A percentile compares a stretch with the other conserved stretches of the same genome.
phyloP scores from a whole-genome alignment of 2,329 filamentous ascomycete species.

The Claviceps humidiphila region DNA sequence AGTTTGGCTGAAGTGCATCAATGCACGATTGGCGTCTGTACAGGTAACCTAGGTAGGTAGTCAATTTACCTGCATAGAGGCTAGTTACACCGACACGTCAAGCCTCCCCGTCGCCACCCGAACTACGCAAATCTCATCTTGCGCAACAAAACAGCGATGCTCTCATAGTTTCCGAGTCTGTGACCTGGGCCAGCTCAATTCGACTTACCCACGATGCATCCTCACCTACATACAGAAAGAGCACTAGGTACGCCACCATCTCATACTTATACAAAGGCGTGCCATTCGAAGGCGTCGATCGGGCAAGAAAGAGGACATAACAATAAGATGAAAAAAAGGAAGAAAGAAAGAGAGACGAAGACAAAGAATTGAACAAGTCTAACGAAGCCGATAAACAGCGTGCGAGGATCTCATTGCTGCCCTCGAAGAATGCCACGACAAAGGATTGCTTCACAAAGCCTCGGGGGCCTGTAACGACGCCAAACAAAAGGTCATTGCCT shows the following conservation, averaged over 20 bases:
- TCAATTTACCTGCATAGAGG: no score
- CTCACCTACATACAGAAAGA: constrained; percentile 86
- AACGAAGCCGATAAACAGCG: constrained; percentile 39
- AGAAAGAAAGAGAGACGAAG: neutral
- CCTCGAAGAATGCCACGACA: constrained; percentile 89
- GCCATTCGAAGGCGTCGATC: neutral
- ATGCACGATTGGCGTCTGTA: no score
- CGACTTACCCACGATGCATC: constrained; percentile 63
- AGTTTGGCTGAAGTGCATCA: no score
- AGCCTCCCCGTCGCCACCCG: neutral
- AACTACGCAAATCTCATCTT: neutral
- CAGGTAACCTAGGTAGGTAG: no score
- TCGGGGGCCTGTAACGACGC: constrained; percentile 79
- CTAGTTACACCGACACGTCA: neutral
- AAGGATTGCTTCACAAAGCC: constrained; percentile 84
- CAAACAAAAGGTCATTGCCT: constrained; percentile 74
- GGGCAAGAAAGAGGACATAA: neutral
- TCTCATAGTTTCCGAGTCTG: neutral
- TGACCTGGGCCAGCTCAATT: neutral
- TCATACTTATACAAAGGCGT: neutral
- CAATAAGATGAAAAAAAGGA: neutral
- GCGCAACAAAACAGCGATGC: neutral
- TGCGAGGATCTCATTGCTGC: constrained; percentile 90
- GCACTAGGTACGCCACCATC: constrained; percentile 53
- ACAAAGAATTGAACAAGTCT: neutral